phyloP scores from a whole-genome alignment of 257 asterid genomes.

The Apocynum venetum region DNA sequence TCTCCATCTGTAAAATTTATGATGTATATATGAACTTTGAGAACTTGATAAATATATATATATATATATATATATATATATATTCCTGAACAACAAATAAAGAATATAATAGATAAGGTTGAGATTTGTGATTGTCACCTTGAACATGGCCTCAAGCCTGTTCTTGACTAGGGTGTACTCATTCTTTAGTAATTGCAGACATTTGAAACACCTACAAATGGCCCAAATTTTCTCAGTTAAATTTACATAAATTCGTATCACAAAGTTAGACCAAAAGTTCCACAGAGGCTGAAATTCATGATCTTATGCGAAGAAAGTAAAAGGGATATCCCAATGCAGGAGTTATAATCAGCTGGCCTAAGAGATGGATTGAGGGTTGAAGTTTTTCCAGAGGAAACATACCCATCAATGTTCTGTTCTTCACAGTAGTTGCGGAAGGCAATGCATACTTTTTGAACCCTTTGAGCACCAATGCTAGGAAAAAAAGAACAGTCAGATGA shows the following conservation, averaged over 20 bases:
- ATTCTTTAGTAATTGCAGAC: conserved; percentile 57
- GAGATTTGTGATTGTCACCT: conserved; percentile 34
- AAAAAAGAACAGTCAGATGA: not conserved
- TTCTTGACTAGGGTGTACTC: conserved; percentile 64
- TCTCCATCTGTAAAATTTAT: conserved; percentile 28
- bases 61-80: no score
- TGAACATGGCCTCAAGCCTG: conserved; percentile 67
- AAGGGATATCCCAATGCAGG: not conserved
- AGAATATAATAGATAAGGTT: not conserved
- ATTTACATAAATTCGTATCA: no score
- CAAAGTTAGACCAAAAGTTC: no score
- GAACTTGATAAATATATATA: no score
- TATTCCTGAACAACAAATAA: not conserved
- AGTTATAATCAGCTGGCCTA: not conserved
- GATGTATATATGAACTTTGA: not conserved
- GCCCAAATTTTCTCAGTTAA: not conserved
- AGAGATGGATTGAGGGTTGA: not conserved
- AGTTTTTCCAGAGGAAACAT: conserved; percentile 15
- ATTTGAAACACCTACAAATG: conserved; percentile 57
- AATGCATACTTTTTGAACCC: conserved; percentile 32
- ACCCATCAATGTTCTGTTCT: conserved; percentile 69
- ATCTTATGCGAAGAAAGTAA: not conserved
- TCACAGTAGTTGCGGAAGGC: conserved; percentile 64
- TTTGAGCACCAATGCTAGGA: conserved; percentile 37
- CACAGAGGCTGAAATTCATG: no score